Base-by-base conservation (phyloP, 1,139 yeast genomes). In the Scheffersomyces segobiensis region DNA sequence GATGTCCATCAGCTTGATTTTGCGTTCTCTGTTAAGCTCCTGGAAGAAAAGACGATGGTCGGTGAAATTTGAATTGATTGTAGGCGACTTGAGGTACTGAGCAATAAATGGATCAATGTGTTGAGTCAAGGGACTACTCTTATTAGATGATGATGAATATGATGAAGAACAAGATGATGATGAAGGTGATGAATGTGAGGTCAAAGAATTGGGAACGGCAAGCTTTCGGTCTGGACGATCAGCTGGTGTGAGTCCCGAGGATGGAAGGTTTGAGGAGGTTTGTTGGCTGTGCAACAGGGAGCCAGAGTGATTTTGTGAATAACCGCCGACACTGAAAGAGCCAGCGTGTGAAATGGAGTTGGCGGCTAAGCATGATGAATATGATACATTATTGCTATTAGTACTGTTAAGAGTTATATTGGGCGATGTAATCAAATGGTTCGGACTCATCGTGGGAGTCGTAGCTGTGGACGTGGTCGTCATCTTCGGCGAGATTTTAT, bases 41-140 rank as follows among this genome's bases (percentile, higher is more conserved):
- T 64, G 58, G 60, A 72, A 71, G 63, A 69, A 72, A 17, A 73
- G 61, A 53, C 69, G 69, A 56, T 71, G 75, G 54, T 67, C 62
- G 53, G 62, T 60, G 56, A 64, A 56, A 46, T 67, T 55, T 12
- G 70, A 61, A 42, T 65, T 59, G 32, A 63, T 58, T 53, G 60
- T 59, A n/a, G 67, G 60, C 21, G 68, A 67, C 57, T 69, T 71
- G 59, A 74, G 63, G 60, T 75, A 75, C 57, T 72, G 74, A 2
- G 72, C 63, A 39, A 75, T 62, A 59, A 72, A 73, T 3, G 75
- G 71, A 54, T 74, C 78, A 47, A 46, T 54, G 50, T 53, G 22
- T 46, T 22, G 18, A 22, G 26, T 7, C 56, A 46, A 20, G 57
- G 57, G 10, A 57, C 20, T 5, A 53, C 55, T 48, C 24, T 48